phyloP scores from a whole-genome alignment of 495 filamentous ascomycete genomes.

The Tuber calosporum region DNA sequence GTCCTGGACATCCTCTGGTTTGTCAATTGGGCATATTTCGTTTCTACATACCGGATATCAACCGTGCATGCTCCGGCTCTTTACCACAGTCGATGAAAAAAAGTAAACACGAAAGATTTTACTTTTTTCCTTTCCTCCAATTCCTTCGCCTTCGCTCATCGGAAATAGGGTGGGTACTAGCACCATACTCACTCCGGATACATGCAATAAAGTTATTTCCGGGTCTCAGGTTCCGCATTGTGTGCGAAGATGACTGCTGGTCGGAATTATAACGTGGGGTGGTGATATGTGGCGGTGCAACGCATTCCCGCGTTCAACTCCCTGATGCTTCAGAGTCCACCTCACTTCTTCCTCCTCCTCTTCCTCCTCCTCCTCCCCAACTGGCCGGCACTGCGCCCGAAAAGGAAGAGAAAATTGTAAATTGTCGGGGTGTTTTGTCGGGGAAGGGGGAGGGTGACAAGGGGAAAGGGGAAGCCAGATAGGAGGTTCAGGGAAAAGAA shows the following conservation, averaged over 20 bases:
- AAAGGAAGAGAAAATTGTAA: background rate
- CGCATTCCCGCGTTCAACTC: background rate
- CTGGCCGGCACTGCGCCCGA: background rate
- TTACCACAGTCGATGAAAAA: background rate
- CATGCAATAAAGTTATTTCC: background rate
- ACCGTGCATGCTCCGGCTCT: background rate
- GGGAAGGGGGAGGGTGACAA: background rate
- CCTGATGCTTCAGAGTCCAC: background rate
- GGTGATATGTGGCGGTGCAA: constrained; percentile 9
- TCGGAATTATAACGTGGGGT: constrained; percentile 35
- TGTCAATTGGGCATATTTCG: background rate
- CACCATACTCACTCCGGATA: background rate
- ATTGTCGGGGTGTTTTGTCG: background rate
- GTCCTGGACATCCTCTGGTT: background rate
- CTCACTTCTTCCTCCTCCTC: background rate
- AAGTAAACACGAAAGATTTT: background rate
- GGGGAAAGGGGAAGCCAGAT: background rate
- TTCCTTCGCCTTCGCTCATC: background rate
- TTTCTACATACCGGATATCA: background rate
- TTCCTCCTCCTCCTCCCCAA: no score
- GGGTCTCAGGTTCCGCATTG: background rate
- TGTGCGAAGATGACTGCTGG: constrained; percentile 3
- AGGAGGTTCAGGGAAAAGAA: background rate
- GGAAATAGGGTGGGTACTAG: background rate
- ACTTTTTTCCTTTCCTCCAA: background rate